Evolutionary conservation across 345 rosid species (phyloP).

Genomic region (Arabidopsis thaliana): TAIR10.1 NC_003075.7:8290001-8290500

Average conservation of each 20-base stretch:
- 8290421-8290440: slow-evolving; percentile 42
- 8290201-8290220: background rate
- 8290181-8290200: slow-evolving; percentile 29
- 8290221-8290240: background rate
- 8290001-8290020: background rate
- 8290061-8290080: background rate
- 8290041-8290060: background rate
- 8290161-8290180: background rate
- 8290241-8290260: slow-evolving; percentile 1
- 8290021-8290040: background rate
- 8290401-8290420: slow-evolving; percentile 20
- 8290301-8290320: background rate
- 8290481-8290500: background rate
- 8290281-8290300: slow-evolving; percentile 40
- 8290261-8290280: background rate
- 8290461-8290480: background rate
- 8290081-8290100: slow-evolving; percentile 4
- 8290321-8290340: slow-evolving; percentile 8
- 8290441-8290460: background rate
- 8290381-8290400: background rate
- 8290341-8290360: background rate
- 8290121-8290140: background rate
- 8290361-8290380: background rate
- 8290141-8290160: background rate
- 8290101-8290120: background rate